Base-by-base conservation (phyloP, 2,329 filamentous ascomycete genomes). In the Cordyceps farinosa region DNA sequence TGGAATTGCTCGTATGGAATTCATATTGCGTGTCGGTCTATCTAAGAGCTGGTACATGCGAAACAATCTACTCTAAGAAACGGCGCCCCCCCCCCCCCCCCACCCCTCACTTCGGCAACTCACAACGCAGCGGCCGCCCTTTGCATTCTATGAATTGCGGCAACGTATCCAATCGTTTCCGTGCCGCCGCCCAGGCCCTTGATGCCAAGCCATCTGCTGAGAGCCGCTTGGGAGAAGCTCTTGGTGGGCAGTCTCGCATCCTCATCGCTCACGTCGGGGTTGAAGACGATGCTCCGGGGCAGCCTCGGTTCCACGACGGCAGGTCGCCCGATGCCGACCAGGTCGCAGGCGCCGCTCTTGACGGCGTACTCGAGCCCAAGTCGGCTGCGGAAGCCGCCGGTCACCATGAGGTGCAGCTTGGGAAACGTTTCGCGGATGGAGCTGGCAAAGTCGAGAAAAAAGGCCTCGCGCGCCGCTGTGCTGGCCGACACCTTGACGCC, bases 381-480 rank as follows among this genome's bases (percentile, higher is more conserved):
- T 0, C 78, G 68, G 0, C 79, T 82, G 1, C 85, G 80, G 71
- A 90, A 88, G 0, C 87, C 87, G 3, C 87, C 87, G 0, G 85
- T 89, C 3, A 90, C 79, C 76, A 86, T 82, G 38, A 86, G 71
- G 0, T 80, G 73, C 0, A 82, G 72, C 3, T 74, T 66, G 0
- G 79, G 78, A 61, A 82, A 78, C 30, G 74, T 72, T 5, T 70
- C 69, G 34, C 84, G 79, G 40, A 84, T 79, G 9, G 77, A 75
- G n/a, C 77, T 74, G 0, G 85, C 84, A 66, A 90, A 90, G 52
- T 89, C 83, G 1, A 90, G 76, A 74, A 91, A 90, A 77, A 88
- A 90, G 0, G 87, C 85, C 67, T 90, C 87, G 8, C 87, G 80
- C 0, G 80, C 79, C 13, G 75, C 74, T 1, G 85, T 86, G 6